A percentile compares a stretch with the other conserved stretches of the same genome.
These are phyloP conservation scores for Eucalyptus urophylla DNA, from an alignment of 345 rosid species.

Conservation along the genomic window DNA sequence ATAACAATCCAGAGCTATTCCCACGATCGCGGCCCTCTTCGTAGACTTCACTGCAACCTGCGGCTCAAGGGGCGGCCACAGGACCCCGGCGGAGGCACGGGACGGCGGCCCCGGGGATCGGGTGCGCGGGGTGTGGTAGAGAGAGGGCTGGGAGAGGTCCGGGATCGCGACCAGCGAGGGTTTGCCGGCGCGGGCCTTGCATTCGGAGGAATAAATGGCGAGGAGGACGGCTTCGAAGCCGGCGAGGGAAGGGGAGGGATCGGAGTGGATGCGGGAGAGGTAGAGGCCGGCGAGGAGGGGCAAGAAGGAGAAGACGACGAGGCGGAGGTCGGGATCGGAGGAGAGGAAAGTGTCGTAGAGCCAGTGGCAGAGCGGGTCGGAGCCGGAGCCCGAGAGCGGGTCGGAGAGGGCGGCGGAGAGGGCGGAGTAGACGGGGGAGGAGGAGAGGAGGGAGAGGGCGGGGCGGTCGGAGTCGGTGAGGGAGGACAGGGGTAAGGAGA, in stretches of 20 bases:
- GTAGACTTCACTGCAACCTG: conserved; percentile 4
- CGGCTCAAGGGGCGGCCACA: conserved; percentile 4
- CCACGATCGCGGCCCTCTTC: conserved; percentile 10
- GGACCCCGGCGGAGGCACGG: conserved; percentile 14
- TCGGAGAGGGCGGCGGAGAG: conserved; percentile 34
- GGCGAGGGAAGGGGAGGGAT: conserved; percentile 66
- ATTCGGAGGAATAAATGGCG: conserved; percentile 73
- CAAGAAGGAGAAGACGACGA: conserved; percentile 71
- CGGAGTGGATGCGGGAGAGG: conserved; percentile 72
- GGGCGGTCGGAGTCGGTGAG: conserved; percentile 91
- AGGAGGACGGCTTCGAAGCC: conserved; percentile 96
- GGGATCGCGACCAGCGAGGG: conserved; percentile 61
- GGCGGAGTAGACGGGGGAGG: conserved; percentile 47
- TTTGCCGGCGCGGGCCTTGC: conserved; percentile 72
- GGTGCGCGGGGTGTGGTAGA: conserved; percentile 68
- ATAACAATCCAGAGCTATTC: conserved; percentile 55
- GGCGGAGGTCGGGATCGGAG: conserved; percentile 77
- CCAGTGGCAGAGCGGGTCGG: conserved; percentile 95
- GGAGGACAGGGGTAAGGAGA: conserved; percentile 57
- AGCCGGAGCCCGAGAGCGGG: conserved; percentile 69
- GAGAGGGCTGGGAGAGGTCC: conserved; percentile 86
- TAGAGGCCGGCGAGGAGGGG: conserved; percentile 67
- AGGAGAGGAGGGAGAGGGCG: conserved; percentile 80
- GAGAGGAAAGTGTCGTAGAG: conserved; percentile 85
- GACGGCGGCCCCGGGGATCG: conserved; percentile 14